phyloP scores from a whole-genome alignment of 2,329 filamentous ascomycete species.

The Pseudocercospora musae region DNA sequence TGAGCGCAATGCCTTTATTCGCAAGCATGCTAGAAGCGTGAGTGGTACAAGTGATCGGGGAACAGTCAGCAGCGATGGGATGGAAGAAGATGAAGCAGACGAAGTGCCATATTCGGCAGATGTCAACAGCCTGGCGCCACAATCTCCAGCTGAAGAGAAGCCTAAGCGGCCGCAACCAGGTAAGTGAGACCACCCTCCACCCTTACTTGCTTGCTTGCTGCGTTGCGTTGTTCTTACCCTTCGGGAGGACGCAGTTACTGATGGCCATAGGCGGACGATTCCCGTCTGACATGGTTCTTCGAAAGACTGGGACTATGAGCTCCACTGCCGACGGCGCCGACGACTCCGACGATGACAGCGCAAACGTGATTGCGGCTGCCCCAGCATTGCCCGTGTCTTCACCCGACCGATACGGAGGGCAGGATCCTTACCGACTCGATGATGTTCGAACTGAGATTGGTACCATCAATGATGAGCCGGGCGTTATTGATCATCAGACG shows the following conservation, averaged over 20 bases:
- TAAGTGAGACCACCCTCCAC: slow-evolving; percentile 46
- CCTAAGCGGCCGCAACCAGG: slow-evolving; percentile 78
- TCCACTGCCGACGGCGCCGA: slow-evolving; percentile 78
- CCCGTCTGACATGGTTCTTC: slow-evolving; percentile 86
- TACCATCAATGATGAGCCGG: slow-evolving; percentile 13
- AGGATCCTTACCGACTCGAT: slow-evolving; percentile 32
- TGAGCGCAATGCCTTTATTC: slow-evolving; percentile 83
- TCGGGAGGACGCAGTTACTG: slow-evolving; percentile 15
- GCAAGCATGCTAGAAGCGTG: slow-evolving; percentile 72
- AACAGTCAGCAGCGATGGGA: slow-evolving; percentile 67
- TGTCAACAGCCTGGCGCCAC: slow-evolving; percentile 41
- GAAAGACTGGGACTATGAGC: slow-evolving; percentile 56
- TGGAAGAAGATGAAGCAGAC: slow-evolving; percentile 65
- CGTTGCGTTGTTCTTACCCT: slow-evolving; percentile 14
- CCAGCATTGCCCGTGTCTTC: slow-evolving; percentile 36
- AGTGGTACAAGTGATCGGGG: slow-evolving; percentile 61
- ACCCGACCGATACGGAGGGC: slow-evolving; percentile 23
- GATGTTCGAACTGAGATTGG: slow-evolving; percentile 24
- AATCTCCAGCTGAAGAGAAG: slow-evolving; percentile 39
- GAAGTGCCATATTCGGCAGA: slow-evolving; percentile 63
- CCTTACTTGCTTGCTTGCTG: slow-evolving; percentile 29
- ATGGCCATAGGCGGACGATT: slow-evolving; percentile 62
- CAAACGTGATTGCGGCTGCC: slow-evolving; percentile 55
- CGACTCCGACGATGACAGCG: slow-evolving; percentile 64
- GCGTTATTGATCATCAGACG: slow-evolving; percentile 30